Base-by-base conservation (phyloP, 306 rosid species). In the Carpinus viminea region DNA sequence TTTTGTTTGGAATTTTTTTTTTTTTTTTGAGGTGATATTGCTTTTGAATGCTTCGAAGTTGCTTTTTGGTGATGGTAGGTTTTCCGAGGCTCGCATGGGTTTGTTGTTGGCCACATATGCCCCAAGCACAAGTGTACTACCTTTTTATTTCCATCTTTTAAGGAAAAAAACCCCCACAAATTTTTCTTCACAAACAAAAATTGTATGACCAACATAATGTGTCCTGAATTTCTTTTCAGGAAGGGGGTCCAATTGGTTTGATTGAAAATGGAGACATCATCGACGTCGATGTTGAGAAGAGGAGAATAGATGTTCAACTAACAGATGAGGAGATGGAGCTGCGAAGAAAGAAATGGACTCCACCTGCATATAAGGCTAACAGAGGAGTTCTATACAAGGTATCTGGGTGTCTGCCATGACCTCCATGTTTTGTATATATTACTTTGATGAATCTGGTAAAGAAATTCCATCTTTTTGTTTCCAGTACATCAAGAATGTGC, bases 51-150 rank as follows among this genome's bases (percentile, higher is more conserved):
- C 68, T 75, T 81, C 97, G 98, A 95, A 10, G 97, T 93, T 74
- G 98, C 98, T 15, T 81, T 95, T n/a, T n/a, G n/a, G 70, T 0
- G 98, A 95, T 60, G 98, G 98, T 86, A 90, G 98, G 79, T 95
- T 92, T 83, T 95, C 98, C 1, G 98, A 57, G 98, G 96, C 50
- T 95, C 98, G 13, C 98, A 95, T 60, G 98, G 98, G 77, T 92
- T 95, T 83, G 98, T 95, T 65, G 98, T 95, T 12, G 98, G 98
- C 74, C 98, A 95, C 78, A 85, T 95, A 66, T 89, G 98, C 86
- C 98, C 98, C 0, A 95, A 87, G 97, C 98, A 60, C 91, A 91
- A 96, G 98, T 92, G 51, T 54, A 70, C 73, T 76, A 41, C 51
- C 72, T 24, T 38, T 47, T 77, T 17, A 41, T 62, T 61, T 13